Evolutionary conservation across 805 yeast species (phyloP), one percentile per base, ranked within the genome.

Genomic region (Hermanozyma aechmeae): DNA sequence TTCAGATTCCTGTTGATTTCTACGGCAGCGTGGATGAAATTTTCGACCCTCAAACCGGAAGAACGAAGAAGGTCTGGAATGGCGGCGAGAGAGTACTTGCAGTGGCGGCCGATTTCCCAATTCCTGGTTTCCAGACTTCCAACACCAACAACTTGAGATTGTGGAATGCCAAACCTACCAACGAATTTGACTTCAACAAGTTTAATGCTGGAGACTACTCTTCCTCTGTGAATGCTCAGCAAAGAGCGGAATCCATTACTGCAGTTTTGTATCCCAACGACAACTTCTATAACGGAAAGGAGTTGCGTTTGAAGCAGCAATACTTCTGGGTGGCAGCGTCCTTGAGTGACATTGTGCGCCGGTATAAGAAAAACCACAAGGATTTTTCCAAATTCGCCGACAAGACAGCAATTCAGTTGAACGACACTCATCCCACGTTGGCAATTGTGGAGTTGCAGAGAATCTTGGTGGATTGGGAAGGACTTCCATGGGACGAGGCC

Each of bases 291-390:
- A 71, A 75, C 40, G 96, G 96, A 46, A 86, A 87, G 58, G 95
- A 84, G 53, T 68, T 86, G 50, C 75, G 96, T 52, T 72, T 86
- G 56, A 87, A 87, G 58, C 96, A 86, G 63, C 96, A 86, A 58
- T 87, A 85, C 58, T 87, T 86, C 61, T 86, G 96, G 96, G 95
- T 87, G 30, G 78, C 94, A 29, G 96, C 96, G 19, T 83, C 95
- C 11, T 68, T 87, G 43, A 85, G 81, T 46, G 96, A 86, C 54
- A 86, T 86, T 43, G 74, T 86, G 24, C 78, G 96, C 51, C 73
- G 96, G 48, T 86, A 81, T 61, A 79, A 85, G 56, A 87, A 87
- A 61, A 55, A 76, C 31, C 59, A 61, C 39, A 70, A 70, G 43
- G 71, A 85, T 26, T 86, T 95, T 94, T 48, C 66, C 20, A 85